Percentiles rank a stretch among this genome's conserved stretches.
Conservation (phyloP, 2,329 filamentous ascomycete genomes). For the Zymoseptoria brevis region DNA sequence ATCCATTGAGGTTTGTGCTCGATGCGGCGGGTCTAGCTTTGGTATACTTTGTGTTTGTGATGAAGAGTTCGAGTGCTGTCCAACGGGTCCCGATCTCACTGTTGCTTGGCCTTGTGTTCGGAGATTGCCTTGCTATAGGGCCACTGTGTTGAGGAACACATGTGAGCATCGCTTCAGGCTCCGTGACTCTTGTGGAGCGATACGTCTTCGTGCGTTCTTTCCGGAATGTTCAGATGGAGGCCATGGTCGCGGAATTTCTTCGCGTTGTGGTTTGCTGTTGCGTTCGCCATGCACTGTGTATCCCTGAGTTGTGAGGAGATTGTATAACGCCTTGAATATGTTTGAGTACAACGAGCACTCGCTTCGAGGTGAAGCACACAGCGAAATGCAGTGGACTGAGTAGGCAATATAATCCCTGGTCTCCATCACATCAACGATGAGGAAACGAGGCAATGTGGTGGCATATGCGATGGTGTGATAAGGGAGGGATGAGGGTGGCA, state of each 20-base stretch:
- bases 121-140: not conserved
- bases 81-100: not conserved
- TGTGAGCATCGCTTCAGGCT: not conserved
- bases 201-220: not conserved
- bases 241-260: not conserved
- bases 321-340: too few relatives aligned
- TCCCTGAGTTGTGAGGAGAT: not conserved
- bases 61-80: not conserved
- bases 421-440: too few relatives aligned
- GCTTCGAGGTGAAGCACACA: too few relatives aligned
- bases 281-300: not conserved
- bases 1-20: not conserved
- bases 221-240: not conserved
- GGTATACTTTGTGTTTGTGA: not conserved
- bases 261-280: not conserved
- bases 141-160: not conserved
- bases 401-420: too few relatives aligned
- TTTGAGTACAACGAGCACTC: too few relatives aligned
- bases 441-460: too few relatives aligned
- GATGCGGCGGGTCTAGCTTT: not conserved
- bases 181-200: not conserved
- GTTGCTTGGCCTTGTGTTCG: not conserved
- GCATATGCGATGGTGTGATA: too few relatives aligned
- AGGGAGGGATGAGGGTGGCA: too few relatives aligned
- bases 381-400: too few relatives aligned